Conservation (phyloP, 2,329 filamentous ascomycete genomes). For the Neonectria coccinea region DNA sequence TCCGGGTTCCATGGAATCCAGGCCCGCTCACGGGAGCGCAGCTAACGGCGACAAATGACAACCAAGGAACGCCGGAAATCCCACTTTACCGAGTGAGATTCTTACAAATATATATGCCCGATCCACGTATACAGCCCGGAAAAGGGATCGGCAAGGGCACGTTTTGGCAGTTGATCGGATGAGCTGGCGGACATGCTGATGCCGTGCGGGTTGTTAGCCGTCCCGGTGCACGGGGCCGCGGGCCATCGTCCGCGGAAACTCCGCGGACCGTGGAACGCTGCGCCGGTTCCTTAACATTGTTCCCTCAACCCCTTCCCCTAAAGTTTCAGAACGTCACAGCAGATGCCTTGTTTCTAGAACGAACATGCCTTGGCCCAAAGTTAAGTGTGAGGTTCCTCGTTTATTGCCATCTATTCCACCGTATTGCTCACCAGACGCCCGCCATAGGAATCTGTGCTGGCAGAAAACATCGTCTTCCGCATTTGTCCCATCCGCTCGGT, state of each 20-base stretch:
- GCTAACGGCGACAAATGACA: not conserved
- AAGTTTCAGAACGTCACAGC: conserved; percentile 50
- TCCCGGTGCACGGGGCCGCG: conserved; percentile 31
- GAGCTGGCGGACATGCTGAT: not conserved
- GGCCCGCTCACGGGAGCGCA: not conserved
- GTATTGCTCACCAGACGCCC: conserved; percentile 8
- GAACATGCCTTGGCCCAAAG: conserved; percentile 47
- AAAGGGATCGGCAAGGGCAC: not conserved
- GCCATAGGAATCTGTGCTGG: conserved; percentile 46
- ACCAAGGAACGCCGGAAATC: not conserved
- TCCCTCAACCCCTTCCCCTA: conserved; percentile 40
- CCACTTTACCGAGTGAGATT: not conserved
- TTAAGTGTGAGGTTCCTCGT: conserved; percentile 43
- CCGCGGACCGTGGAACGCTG: conserved; percentile 32
- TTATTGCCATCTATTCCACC: not conserved
- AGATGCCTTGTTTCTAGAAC: conserved; percentile 51
- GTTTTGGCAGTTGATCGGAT: not conserved
- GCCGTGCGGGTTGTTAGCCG: conserved; percentile 19
- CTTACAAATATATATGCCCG: not conserved
- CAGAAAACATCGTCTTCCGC: conserved; percentile 49
- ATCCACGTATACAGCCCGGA: not conserved
- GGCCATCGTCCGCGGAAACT: conserved; percentile 39
- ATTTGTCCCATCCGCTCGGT: conserved; percentile 50
- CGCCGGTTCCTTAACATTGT: conserved; percentile 30
- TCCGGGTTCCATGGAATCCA: not conserved